phyloP scores from a whole-genome alignment of 257 asterid genomes.

The Primulina huaijiensis region DNA sequence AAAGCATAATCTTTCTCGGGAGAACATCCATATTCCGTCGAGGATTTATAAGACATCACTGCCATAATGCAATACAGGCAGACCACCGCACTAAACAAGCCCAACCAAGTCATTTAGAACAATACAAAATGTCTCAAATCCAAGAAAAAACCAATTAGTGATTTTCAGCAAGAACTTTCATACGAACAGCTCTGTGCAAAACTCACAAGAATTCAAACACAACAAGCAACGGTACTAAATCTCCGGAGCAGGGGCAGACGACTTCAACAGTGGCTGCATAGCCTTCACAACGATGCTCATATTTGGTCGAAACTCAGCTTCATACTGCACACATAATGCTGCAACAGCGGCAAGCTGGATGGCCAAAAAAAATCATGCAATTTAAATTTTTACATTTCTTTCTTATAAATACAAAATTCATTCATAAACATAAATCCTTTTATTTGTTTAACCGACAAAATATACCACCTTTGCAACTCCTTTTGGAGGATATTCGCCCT shows the following conservation, averaged over 20 bases:
- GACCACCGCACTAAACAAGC: slow-evolving; percentile 22
- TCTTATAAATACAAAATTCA: neutral
- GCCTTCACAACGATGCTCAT: slow-evolving; percentile 95
- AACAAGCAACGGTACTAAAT: slow-evolving; percentile 22
- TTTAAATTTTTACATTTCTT: neutral
- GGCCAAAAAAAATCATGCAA: slow-evolving; percentile 21
- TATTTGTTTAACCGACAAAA: too few species aligned
- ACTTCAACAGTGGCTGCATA: slow-evolving; percentile 70
- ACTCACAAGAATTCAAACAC: slow-evolving; percentile 23
- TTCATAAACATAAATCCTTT: too few species aligned
- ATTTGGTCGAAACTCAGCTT: slow-evolving; percentile 87
- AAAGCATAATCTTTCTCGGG: slow-evolving; percentile 22
- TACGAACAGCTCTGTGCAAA: slow-evolving; percentile 30
- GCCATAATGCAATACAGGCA: slow-evolving; percentile 7
- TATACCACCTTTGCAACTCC: slow-evolving; percentile 80
- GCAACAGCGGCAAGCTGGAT: slow-evolving; percentile 87
- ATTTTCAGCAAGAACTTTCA: slow-evolving; percentile 5
- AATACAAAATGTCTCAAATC: slow-evolving; percentile 27
- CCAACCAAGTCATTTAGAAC: slow-evolving; percentile 13
- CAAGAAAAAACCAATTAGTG: slow-evolving; percentile 11
- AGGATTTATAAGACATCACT: slow-evolving; percentile 27
- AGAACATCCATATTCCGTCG: slow-evolving; percentile 21
- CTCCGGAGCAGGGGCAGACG: slow-evolving; percentile 56
- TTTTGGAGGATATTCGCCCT: slow-evolving; percentile 77
- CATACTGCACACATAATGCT: slow-evolving; percentile 87